These are phyloP conservation scores for Talaromyces ruber DNA, from an alignment of 495 filamentous ascomycete genomes.

Conservation along the genomic window DNA sequence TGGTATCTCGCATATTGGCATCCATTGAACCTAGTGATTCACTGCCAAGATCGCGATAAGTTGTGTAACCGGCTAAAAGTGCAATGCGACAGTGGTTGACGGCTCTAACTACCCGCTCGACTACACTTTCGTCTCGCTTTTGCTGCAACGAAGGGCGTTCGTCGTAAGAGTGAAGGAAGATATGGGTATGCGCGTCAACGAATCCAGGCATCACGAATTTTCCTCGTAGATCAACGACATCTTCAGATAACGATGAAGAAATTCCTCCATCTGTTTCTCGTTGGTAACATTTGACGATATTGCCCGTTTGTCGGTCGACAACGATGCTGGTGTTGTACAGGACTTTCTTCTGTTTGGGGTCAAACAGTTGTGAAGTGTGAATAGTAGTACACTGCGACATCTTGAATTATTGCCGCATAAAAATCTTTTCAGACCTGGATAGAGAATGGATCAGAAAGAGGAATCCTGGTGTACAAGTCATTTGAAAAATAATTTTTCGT, in stretches of 20 bases:
- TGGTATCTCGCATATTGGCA: conserved; percentile 24
- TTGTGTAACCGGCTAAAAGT: conserved; percentile 45
- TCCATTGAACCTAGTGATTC: conserved; percentile 38
- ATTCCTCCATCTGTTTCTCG: conserved; percentile 10
- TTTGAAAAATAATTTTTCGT: too few relatives aligned
- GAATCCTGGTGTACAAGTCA: too few relatives aligned
- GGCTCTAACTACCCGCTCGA: conserved; percentile 41
- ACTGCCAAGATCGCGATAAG: conserved; percentile 46
- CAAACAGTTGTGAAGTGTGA: conserved; percentile 40
- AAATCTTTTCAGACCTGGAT: too few relatives aligned
- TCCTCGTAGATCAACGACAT: conserved; percentile 35
- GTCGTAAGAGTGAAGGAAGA: conserved; percentile 42
- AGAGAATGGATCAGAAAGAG: too few relatives aligned
- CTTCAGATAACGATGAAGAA: background rate
- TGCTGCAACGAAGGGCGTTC: conserved; percentile 33
- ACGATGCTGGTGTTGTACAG: conserved; percentile 29
- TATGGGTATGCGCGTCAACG: conserved; percentile 46
- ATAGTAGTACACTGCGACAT: conserved; percentile 15
- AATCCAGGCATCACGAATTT: conserved; percentile 40
- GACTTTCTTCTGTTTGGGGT: conserved; percentile 35
- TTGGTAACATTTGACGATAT: conserved; percentile 27
- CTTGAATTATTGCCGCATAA: background rate
- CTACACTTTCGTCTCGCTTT: conserved; percentile 40
- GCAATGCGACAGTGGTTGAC: conserved; percentile 40
- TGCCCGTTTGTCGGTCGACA: conserved; percentile 20